These are phyloP conservation scores for Ophiosphaerella narmari DNA, from an alignment of 2,329 filamentous ascomycete genomes.

Conservation along the genomic window DNA sequence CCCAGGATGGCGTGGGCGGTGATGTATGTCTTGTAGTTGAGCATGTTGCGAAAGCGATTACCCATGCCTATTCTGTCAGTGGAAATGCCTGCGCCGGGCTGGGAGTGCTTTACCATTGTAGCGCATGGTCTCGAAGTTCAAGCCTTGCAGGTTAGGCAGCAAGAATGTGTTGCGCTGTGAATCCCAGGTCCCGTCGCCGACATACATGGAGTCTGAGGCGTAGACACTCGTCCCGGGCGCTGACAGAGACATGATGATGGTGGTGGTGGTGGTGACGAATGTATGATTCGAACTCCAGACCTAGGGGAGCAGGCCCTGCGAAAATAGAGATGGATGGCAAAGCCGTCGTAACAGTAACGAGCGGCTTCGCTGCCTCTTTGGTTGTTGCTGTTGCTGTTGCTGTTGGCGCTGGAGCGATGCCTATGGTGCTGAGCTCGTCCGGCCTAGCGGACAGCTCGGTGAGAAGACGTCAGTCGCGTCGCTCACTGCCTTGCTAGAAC, in stretches of 20 bases:
- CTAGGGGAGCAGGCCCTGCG: slow-evolving; percentile 7
- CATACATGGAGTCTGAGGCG: slow-evolving; percentile 72
- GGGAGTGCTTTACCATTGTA: slow-evolving; percentile 69
- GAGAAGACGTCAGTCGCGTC: slow-evolving; percentile 30
- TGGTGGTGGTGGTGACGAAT: neutral
- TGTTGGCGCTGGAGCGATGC: slow-evolving; percentile 12
- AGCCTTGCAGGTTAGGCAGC: slow-evolving; percentile 73
- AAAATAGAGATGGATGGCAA: slow-evolving; percentile 29
- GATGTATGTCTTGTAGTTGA: slow-evolving; percentile 73
- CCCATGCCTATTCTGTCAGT: slow-evolving; percentile 69
- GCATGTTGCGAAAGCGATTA: slow-evolving; percentile 72
- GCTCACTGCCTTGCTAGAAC: slow-evolving; percentile 11
- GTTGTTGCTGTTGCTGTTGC: no score
- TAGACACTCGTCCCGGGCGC: slow-evolving; percentile 75
- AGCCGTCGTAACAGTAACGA: slow-evolving; percentile 34
- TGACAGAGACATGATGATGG: slow-evolving; percentile 56
- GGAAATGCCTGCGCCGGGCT: neutral
- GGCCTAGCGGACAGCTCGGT: slow-evolving; percentile 38
- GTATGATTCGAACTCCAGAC: slow-evolving; percentile 5
- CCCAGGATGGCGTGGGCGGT: slow-evolving; percentile 73
- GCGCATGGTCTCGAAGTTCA: slow-evolving; percentile 81
- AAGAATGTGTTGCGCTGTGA: slow-evolving; percentile 76
- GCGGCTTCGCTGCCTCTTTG: slow-evolving; percentile 8
- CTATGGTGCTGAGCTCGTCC: slow-evolving; percentile 35
- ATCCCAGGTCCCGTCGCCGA: slow-evolving; percentile 86